Conservation (phyloP, 371 early-diverging fungal genomes). For the Mortierella sp. region DNA sequence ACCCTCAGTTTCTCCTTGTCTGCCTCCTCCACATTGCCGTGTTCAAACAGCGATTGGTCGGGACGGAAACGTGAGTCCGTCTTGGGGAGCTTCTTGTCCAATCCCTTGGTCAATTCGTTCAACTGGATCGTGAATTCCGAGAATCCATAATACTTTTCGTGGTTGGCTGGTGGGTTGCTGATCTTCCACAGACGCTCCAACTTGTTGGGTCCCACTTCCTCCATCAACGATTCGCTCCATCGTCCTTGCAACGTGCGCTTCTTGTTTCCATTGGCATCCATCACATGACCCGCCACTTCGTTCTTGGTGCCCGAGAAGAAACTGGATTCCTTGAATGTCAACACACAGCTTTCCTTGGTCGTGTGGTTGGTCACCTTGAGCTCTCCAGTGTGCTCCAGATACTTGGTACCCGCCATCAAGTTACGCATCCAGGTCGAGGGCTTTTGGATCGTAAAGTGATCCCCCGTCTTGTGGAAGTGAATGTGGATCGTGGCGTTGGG, state of each 20-base stretch:
- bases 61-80: slow-evolving; percentile 85
- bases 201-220: slow-evolving; percentile 35
- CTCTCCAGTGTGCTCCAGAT: slow-evolving; percentile 87
- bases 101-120: slow-evolving; percentile 69
- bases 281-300: slow-evolving; percentile 75
- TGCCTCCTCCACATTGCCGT: slow-evolving; percentile 77
- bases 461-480: slow-evolving; percentile 66
- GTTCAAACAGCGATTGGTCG: slow-evolving; percentile 81
- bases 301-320: slow-evolving; percentile 70
- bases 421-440: slow-evolving; percentile 86
- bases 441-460: slow-evolving; percentile 87
- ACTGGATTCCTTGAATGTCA: slow-evolving; percentile 79
- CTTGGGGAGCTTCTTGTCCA: slow-evolving; percentile 68
- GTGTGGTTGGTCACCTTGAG: slow-evolving; percentile 79
- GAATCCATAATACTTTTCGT: slow-evolving; percentile 75
- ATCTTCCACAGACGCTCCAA: slow-evolving; percentile 76
- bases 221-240: slow-evolving; percentile 75
- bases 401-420: slow-evolving; percentile 83
- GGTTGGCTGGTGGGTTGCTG: slow-evolving; percentile 58
- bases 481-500: slow-evolving; percentile 85
- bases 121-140: slow-evolving; percentile 81
- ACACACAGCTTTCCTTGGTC: slow-evolving; percentile 73
- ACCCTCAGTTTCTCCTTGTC: slow-evolving; percentile 72
- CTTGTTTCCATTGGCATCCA: slow-evolving; percentile 61
- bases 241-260: slow-evolving; percentile 74